Evolutionary conservation across 495 filamentous ascomycete genomes (phyloP).

Genomic region (Podospora pseudoanserina): DNA sequence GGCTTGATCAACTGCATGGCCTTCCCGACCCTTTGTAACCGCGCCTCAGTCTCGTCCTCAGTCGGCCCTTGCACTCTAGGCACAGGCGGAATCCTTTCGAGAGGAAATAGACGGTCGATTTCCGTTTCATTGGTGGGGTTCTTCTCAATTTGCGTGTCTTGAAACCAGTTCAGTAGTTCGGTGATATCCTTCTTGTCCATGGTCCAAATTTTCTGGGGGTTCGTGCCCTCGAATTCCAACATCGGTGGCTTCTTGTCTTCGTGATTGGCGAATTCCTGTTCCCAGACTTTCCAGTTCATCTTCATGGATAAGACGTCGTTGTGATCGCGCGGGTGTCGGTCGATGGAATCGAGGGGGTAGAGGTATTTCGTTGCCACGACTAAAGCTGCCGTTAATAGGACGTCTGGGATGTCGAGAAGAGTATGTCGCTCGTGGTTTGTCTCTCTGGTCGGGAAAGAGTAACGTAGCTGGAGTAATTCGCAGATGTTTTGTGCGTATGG

Average conservation of each 20-base stretch:
- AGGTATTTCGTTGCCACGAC: slow-evolving; percentile 73
- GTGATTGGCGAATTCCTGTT: slow-evolving; percentile 44
- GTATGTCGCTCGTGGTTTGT: slow-evolving; percentile 14
- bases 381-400: slow-evolving; percentile 65
- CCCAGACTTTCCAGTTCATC: slow-evolving; percentile 75
- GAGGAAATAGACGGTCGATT: slow-evolving; percentile 47
- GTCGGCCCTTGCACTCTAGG: slow-evolving; percentile 27
- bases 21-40: slow-evolving; percentile 20
- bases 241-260: slow-evolving; percentile 21
- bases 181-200: slow-evolving; percentile 69
- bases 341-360: slow-evolving; percentile 67
- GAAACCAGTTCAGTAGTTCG: slow-evolving; percentile 86
- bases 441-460: slow-evolving; percentile 47
- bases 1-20: slow-evolving; percentile 20
- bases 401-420: slow-evolving; percentile 61
- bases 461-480: slow-evolving; percentile 52
- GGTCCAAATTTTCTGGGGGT: slow-evolving; percentile 62
- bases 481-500: slow-evolving; percentile 57
- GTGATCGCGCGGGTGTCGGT: slow-evolving; percentile 51
- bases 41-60: slow-evolving; percentile 30
- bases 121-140: slow-evolving; percentile 42
- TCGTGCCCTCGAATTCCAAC: slow-evolving; percentile 43
- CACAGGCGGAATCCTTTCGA: slow-evolving; percentile 21
- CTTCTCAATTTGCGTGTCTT: slow-evolving; percentile 62
- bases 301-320: slow-evolving; percentile 58